phyloP scores from a whole-genome alignment of 306 rosid species.

The Malus sieversii region DNA sequence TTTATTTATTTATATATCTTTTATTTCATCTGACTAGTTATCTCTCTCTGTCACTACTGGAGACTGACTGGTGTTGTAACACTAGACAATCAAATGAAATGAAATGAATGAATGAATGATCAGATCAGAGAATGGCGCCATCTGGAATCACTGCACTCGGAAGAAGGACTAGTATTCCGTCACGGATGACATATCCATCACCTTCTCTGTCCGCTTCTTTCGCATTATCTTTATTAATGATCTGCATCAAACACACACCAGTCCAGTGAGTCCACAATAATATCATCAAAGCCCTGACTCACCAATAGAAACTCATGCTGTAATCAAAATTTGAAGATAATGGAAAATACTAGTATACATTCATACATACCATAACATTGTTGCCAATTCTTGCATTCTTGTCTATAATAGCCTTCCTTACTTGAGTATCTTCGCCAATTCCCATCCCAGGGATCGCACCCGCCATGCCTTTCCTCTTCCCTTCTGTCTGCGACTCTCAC shows the following conservation, averaged over 20 bases:
- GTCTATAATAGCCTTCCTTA: slow-evolving; percentile 30
- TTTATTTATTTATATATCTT: too few relatives aligned
- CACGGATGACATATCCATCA: slow-evolving; percentile 24
- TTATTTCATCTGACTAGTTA: too few relatives aligned
- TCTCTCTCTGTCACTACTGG: too few relatives aligned
- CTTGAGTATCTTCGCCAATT: slow-evolving; percentile 25
- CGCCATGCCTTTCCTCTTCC: background rate
- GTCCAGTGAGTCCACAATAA: background rate
- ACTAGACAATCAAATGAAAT: background rate
- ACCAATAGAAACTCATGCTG: background rate
- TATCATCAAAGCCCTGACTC: background rate
- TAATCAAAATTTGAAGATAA: background rate
- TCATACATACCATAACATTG: slow-evolving; percentile 26
- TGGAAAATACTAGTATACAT: background rate
- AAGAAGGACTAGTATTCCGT: slow-evolving; percentile 29
- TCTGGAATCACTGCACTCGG: slow-evolving; percentile 23
- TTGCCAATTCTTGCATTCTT: slow-evolving; percentile 42
- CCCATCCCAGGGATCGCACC: slow-evolving; percentile 18
- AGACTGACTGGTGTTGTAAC: background rate
- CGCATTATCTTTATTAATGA: slow-evolving; percentile 32
- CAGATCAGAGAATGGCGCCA: slow-evolving; percentile 16
- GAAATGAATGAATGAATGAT: background rate
- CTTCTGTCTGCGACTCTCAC: background rate
- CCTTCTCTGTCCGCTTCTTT: slow-evolving; percentile 26
- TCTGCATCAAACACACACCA: slow-evolving; percentile 11